Evolutionary conservation across 169 alveolate species (phyloP).

Genomic region (Plasmodium malariae): DNA sequence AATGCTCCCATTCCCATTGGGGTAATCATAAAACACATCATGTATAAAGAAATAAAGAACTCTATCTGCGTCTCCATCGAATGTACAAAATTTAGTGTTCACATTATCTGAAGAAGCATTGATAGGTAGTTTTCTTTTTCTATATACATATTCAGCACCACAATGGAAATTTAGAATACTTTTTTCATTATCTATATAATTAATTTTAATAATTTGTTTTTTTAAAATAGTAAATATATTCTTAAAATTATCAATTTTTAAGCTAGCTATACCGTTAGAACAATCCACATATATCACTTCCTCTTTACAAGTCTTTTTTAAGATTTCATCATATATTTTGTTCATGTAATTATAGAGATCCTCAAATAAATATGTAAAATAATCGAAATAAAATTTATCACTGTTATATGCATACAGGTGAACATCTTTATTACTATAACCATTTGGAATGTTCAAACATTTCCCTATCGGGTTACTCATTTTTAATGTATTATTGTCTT

Average conservation of each 20-base stretch:
- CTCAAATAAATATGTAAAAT: constrained; percentile 38
- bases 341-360: constrained; percentile 19
- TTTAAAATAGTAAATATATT: constrained; percentile 36
- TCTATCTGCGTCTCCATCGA: constrained; percentile 86
- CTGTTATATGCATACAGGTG: constrained; percentile 42
- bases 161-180: constrained; percentile 37
- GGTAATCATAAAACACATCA: too few species aligned
- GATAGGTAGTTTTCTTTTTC: constrained; percentile 28
- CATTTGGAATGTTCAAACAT: too few species aligned
- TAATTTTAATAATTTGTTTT: constrained; percentile 60
- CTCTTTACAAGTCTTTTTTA: constrained; percentile 14
- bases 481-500: too few species aligned
- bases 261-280: constrained; percentile 70
- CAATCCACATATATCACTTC: constrained; percentile 69
- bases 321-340: background rate
- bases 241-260: constrained; percentile 48
- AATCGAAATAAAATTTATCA: constrained; percentile 44
- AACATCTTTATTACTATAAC: background rate
- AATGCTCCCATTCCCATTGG: background rate
- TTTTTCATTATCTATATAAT: constrained; percentile 27
- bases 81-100: constrained; percentile 77
- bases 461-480: too few species aligned
- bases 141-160: constrained; percentile 83
- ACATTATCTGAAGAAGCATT: background rate
- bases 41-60: constrained; percentile 77